These are phyloP conservation scores for Pythium vanterpoolii DNA, from an alignment of 352 stramenopile species.

Conservation along the genomic window DNA sequence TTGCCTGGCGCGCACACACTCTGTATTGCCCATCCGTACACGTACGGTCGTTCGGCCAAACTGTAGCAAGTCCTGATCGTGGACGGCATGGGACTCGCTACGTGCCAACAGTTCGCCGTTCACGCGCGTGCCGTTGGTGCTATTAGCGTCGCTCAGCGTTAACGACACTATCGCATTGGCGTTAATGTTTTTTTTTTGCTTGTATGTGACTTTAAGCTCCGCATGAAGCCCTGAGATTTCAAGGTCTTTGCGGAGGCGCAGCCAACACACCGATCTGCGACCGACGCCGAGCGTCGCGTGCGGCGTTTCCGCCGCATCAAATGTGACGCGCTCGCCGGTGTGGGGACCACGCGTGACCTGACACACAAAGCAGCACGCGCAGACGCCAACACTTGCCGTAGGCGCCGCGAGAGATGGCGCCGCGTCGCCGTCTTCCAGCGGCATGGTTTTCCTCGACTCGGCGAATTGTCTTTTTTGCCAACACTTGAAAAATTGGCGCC, in stretches of 20 bases:
- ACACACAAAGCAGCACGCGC: slow-evolving; percentile 35
- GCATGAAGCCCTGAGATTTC: slow-evolving; percentile 60
- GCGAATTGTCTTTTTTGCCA: background rate
- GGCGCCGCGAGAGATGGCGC: background rate
- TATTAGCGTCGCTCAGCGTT: slow-evolving; percentile 33
- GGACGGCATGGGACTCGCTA: slow-evolving; percentile 28
- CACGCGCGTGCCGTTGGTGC: slow-evolving; percentile 58
- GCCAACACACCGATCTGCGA: slow-evolving; percentile 43
- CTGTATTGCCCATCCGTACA: slow-evolving; percentile 10
- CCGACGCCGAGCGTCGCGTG: slow-evolving; percentile 32
- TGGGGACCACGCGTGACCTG: slow-evolving; percentile 25
- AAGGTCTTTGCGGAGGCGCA: slow-evolving; percentile 48
- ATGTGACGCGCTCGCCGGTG: slow-evolving; percentile 7
- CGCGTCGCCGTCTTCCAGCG: background rate
- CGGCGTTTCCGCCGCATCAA: background rate
- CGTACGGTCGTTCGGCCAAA: slow-evolving; percentile 30
- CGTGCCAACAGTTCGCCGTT: slow-evolving; percentile 33
- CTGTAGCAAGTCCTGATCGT: slow-evolving; percentile 37
- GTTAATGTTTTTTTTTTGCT: background rate
- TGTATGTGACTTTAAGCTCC: slow-evolving; percentile 29
- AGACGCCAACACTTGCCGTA: background rate
- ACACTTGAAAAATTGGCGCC: slow-evolving; percentile 8
- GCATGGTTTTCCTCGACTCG: slow-evolving; percentile 4
- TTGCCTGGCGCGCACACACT: background rate
- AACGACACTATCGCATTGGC: background rate